Evolutionary conservation across 768 basidiomycete species (phyloP).

Genomic region (Psilocybe cubensis): DNA sequence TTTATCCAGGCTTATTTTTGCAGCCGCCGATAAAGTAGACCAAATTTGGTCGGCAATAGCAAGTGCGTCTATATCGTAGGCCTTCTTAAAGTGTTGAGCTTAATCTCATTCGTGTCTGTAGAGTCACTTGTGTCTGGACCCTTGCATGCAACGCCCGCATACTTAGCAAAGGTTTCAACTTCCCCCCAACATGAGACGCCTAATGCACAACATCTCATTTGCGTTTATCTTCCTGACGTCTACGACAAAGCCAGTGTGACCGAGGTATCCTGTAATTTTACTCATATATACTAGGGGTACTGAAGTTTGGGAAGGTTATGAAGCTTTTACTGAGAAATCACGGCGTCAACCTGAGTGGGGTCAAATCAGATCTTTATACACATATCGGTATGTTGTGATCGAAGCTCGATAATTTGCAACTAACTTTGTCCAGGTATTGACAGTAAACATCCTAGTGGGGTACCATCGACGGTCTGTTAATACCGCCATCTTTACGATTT

Average conservation of each 20-base stretch:
- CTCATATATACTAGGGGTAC: not conserved
- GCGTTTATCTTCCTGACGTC: slow-evolving; percentile 72
- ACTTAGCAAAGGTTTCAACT: slow-evolving; percentile 68
- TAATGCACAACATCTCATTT: slow-evolving; percentile 67
- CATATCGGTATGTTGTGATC: slow-evolving; percentile 44
- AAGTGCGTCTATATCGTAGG: slow-evolving; percentile 39
- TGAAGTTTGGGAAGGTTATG: slow-evolving; percentile 56
- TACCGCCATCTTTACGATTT: not conserved
- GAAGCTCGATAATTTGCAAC: not conserved
- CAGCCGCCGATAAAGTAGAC: slow-evolving; percentile 63
- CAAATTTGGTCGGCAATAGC: slow-evolving; percentile 64
- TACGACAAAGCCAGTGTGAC: slow-evolving; percentile 65
- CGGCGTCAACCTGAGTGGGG: slow-evolving; percentile 66
- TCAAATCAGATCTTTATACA: slow-evolving; percentile 76
- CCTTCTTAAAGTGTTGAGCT: not conserved
- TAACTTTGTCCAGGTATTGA: slow-evolving; percentile 54
- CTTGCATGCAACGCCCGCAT: slow-evolving; percentile 59
- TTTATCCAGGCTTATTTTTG: slow-evolving; percentile 64
- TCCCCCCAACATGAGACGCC: slow-evolving; percentile 49
- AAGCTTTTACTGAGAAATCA: slow-evolving; percentile 66
- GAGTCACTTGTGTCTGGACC: slow-evolving; percentile 71
- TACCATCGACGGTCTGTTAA: slow-evolving; percentile 64
- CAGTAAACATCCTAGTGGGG: slow-evolving; percentile 77
- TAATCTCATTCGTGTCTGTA: slow-evolving; percentile 23
- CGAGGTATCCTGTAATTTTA: slow-evolving; percentile 39